phyloP scores from a whole-genome alignment of 495 filamentous ascomycete species.

The Neurospora sp. region DNA sequence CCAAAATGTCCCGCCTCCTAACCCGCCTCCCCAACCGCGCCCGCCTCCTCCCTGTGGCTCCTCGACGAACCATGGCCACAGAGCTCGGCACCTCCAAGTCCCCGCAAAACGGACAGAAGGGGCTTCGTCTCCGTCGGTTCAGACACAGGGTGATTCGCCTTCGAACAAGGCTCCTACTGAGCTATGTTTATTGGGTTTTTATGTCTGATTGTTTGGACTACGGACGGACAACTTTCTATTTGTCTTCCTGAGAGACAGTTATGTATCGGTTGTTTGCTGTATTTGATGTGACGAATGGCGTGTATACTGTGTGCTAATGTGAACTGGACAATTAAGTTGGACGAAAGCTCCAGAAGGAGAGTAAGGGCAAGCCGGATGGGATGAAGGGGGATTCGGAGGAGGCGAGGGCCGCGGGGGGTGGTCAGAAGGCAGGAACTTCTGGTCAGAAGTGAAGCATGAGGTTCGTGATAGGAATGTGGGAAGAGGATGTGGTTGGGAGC shows the following conservation, averaged over 20 bases:
- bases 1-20: background rate
- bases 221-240: too few species aligned
- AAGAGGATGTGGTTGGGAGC: background rate
- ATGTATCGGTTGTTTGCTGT: background rate
- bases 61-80: background rate
- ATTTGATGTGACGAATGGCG: background rate
- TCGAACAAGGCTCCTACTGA: background rate
- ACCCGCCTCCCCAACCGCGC: background rate
- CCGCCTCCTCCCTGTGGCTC: background rate
- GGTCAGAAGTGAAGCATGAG: background rate
- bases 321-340: background rate
- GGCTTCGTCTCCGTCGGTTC: background rate
- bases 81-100: background rate
- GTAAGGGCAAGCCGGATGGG: background rate
- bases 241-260: background rate
- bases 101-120: background rate
- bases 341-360: background rate
- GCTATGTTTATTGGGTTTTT: background rate
- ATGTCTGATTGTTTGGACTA: background rate
- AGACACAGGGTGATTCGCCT: background rate
- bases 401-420: background rate
- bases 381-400: background rate
- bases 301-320: background rate
- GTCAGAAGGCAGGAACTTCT: background rate
- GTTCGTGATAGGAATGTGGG: too few species aligned